Evolutionary conservation across 345 rosid genomes (phyloP).

Genomic region (Euphorbia tirucalli): DNA sequence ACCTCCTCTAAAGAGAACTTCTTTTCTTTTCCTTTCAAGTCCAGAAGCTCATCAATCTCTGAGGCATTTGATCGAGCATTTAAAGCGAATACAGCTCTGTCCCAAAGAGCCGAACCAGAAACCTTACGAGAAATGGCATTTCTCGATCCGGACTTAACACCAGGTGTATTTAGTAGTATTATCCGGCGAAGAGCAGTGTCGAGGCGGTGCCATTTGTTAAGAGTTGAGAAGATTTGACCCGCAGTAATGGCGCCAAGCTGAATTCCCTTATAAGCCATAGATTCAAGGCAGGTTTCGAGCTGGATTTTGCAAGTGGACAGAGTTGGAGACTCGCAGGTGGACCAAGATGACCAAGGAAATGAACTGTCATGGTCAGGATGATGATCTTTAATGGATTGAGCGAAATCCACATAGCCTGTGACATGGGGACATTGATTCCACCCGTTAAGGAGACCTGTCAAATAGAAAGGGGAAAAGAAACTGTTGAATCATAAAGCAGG

Average conservation of each 20-base stretch:
- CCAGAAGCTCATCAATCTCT: conserved; percentile 69
- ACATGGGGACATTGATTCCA: conserved; percentile 91
- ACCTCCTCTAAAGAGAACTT: conserved; percentile 70
- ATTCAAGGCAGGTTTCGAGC: conserved; percentile 87
- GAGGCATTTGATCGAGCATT: conserved; percentile 67
- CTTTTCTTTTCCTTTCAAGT: conserved; percentile 46
- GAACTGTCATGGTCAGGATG: conserved; percentile 65
- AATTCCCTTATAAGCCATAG: conserved; percentile 67
- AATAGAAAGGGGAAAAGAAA: conserved; percentile 4
- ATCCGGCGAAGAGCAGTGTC: conserved; percentile 56
- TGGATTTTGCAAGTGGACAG: conserved; percentile 62
- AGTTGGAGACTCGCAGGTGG: conserved; percentile 57
- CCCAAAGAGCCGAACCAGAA: conserved; percentile 67
- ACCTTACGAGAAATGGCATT: conserved; percentile 44
- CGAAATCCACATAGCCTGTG: conserved; percentile 89
- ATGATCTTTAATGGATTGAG: conserved; percentile 67
- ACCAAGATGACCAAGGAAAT: conserved; percentile 91
- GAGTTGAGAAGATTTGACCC: conserved; percentile 66
- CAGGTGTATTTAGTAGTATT: conserved; percentile 24
- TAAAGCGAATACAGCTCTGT: conserved; percentile 60
- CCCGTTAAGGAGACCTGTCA: conserved; percentile 64
- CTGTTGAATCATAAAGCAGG: neutral
- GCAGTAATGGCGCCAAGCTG: conserved; percentile 72
- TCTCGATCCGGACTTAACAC: conserved; percentile 25
- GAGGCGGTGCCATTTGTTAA: conserved; percentile 84